These are phyloP conservation scores for Leccinum incarnatum DNA, from an alignment of 768 basidiomycete genomes.

Conservation along the genomic window DNA sequence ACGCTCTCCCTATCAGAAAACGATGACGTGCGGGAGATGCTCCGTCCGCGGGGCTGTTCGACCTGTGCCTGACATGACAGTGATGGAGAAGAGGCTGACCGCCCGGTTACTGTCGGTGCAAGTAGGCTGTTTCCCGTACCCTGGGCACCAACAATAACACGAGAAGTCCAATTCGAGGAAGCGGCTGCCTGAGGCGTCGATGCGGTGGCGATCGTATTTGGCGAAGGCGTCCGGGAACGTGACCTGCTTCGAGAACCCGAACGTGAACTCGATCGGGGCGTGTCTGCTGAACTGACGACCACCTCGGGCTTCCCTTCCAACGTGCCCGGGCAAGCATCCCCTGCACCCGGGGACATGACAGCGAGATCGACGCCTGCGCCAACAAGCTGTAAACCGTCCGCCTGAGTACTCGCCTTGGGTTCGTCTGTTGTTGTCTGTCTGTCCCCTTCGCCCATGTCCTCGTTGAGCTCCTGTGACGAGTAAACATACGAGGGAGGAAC, in stretches of 20 bases:
- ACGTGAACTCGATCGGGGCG: conserved; percentile 30
- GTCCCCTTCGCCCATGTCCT: conserved; percentile 21
- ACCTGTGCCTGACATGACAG: conserved; percentile 32
- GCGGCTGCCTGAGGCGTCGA: conserved; percentile 9
- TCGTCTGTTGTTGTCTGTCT: not conserved
- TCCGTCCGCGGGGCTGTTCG: conserved; percentile 47
- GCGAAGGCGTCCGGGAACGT: conserved; percentile 47
- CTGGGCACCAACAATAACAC: conserved; percentile 8
- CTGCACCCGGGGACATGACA: conserved; percentile 13
- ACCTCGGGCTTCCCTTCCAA: conserved; percentile 25
- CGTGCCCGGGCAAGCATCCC: conserved; percentile 16
- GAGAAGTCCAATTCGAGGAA: conserved; percentile 9
- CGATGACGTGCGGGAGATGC: conserved; percentile 52
- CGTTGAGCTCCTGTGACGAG: conserved; percentile 16
- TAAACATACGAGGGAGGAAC: conserved; percentile 48
- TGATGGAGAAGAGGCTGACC: conserved; percentile 35
- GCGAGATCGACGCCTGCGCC: conserved; percentile 17
- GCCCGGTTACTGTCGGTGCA: conserved; percentile 29
- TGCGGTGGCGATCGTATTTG: conserved; percentile 22
- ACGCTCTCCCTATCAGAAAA: conserved; percentile 51
- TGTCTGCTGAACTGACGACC: conserved; percentile 36
- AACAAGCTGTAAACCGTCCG: conserved; percentile 17
- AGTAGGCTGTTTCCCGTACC: conserved; percentile 22
- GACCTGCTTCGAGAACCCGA: conserved; percentile 38
- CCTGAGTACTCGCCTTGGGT: conserved; percentile 1